Evolutionary conservation across 2,329 filamentous ascomycete genomes (phyloP).

Genomic region (Geoglossum cookeanum): DNA sequence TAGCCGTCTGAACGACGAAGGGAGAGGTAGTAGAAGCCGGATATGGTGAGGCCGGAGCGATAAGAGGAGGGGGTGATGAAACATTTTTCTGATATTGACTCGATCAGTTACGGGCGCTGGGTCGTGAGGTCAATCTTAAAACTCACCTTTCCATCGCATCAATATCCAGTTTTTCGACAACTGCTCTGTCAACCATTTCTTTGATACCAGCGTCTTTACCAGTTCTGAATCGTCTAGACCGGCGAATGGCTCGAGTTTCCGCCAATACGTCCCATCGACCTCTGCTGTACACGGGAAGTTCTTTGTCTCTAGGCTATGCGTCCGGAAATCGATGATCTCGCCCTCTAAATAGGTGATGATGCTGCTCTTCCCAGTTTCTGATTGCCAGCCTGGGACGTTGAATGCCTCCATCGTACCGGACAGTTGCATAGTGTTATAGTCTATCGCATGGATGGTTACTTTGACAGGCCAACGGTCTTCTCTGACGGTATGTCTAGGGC

Average conservation of each 20-base stretch:
- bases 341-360: constrained; percentile 50
- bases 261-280: constrained; percentile 15
- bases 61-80: constrained; percentile 16
- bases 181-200: constrained; percentile 18
- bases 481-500: constrained; percentile 12
- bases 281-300: constrained; percentile 24
- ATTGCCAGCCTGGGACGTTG: constrained; percentile 38
- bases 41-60: constrained; percentile 30
- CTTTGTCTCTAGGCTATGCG: constrained; percentile 30
- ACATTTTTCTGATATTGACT: constrained; percentile 12
- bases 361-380: constrained; percentile 19
- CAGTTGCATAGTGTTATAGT: constrained; percentile 40
- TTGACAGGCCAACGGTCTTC: constrained; percentile 49
- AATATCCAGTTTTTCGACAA: constrained; percentile 30
- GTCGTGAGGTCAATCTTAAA: constrained; percentile 4
- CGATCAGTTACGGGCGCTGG: background rate
- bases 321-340: constrained; percentile 43
- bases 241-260: constrained; percentile 22
- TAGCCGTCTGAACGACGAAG: constrained; percentile 26
- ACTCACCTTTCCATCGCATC: constrained; percentile 36
- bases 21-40: constrained; percentile 34
- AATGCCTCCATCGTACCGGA: constrained; percentile 53
- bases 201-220: constrained; percentile 24
- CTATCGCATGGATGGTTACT: constrained; percentile 43
- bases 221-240: constrained; percentile 21